Evolutionary conservation across 2,329 filamentous ascomycete genomes (phyloP).

Genomic region (Chaetomiaceae sp.): DNA sequence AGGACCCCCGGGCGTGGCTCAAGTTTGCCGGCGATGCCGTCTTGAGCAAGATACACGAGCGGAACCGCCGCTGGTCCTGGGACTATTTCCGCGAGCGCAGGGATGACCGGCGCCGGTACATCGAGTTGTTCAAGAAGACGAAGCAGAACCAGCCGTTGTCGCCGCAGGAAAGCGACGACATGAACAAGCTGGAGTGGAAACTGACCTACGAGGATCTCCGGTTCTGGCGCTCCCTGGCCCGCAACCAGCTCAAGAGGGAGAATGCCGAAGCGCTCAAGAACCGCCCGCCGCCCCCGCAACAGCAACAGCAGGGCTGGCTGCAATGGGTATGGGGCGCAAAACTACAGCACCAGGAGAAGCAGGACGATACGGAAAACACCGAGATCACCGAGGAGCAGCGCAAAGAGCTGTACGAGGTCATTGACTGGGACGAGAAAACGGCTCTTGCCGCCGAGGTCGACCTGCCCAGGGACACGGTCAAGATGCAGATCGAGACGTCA

Average conservation of each 20-base stretch:
- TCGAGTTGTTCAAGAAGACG: slow-evolving; percentile 92
- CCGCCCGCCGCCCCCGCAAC: slow-evolving; percentile 42
- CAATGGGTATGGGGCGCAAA: slow-evolving; percentile 89
- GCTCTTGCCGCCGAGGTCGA: slow-evolving; percentile 84
- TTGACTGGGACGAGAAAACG: slow-evolving; percentile 97
- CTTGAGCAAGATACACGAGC: slow-evolving; percentile 88
- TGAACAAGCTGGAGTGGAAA: slow-evolving; percentile 78
- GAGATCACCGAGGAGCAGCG: slow-evolving; percentile 94
- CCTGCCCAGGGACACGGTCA: slow-evolving; percentile 83
- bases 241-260: slow-evolving; percentile 93
- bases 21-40: slow-evolving; percentile 87
- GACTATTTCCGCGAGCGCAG: slow-evolving; percentile 88
- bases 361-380: slow-evolving; percentile 67
- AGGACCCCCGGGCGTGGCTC: slow-evolving; percentile 90
- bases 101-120: slow-evolving; percentile 84
- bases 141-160: slow-evolving; percentile 70
- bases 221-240: slow-evolving; percentile 92
- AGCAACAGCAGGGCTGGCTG: slow-evolving; percentile 77
- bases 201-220: slow-evolving; percentile 90
- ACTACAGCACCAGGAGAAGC: slow-evolving; percentile 43
- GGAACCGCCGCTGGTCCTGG: slow-evolving; percentile 93
- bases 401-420: slow-evolving; percentile 93
- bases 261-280: slow-evolving; percentile 82
- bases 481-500: slow-evolving; percentile 86
- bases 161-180: slow-evolving; percentile 64